Base-by-base conservation (phyloP, 176 grass and related monocot species). In the maize (Zea mays) region DNA sequence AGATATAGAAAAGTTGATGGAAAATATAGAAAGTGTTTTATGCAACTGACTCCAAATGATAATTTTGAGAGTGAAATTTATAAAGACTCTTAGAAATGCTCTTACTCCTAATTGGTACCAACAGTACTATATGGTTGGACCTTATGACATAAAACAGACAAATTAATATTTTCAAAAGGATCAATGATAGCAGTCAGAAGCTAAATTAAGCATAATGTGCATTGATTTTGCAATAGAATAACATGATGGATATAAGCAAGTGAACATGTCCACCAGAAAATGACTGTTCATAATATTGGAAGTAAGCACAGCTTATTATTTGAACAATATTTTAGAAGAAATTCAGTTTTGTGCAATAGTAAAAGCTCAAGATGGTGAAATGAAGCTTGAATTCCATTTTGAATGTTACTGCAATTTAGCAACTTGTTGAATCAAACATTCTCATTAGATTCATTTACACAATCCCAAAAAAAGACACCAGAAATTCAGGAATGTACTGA, bases 401-500 rank as follows among this genome's bases (percentile, higher is more conserved):
- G 1, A 67, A 48, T 58, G 13, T 75, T 39, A 71, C 44, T 62
- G 13, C 44, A 51, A 8, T 69, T 60, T 49, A 78, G 40, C 37
- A 10, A 63, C 19, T 60, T 13, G 13, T 46, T 12, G 11, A 43
- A 11, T 69, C 6, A 63, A 65, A 19, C 27, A 8, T 55, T 67
- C 2, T 33, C 17, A 79, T 5, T 33, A 8, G 36, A 70, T 70
- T 70, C 65, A 41, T 77, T 77, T 56, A 44, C 7, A 59, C 42
- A 21, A 69, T 37, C 56, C 21, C 57, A 20, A 55, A 57, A 4
- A 62, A 39, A 8, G 58, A 56, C 34, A 57, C 39, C 17, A 7
- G 68, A 52, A 58, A 80, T 52, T 50, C 73, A 36, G 12, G 56
- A 85, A 64, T 65, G 45, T n/a, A 38, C 45, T n/a, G 0, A 40